phyloP scores from a whole-genome alignment of 192 early-diverging fungal species.

The Haplosporangium gracile region DNA sequence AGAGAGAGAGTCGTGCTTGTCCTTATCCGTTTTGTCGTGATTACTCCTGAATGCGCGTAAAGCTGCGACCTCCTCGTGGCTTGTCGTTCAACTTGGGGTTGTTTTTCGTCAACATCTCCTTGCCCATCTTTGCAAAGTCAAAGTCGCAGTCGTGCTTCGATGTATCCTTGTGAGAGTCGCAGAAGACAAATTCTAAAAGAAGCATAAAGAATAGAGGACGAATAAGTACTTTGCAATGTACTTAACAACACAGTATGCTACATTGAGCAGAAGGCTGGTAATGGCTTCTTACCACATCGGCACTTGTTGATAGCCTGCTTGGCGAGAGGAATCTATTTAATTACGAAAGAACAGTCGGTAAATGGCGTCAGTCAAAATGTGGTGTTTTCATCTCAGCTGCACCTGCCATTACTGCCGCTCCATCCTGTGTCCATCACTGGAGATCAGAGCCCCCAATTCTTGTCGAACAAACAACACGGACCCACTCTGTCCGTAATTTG shows the following conservation, averaged over 20 bases:
- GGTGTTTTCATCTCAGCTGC: background rate
- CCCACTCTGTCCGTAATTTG: background rate
- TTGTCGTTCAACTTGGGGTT: slow-evolving; percentile 82
- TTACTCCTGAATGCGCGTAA: slow-evolving; percentile 71
- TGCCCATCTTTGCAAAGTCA: slow-evolving; percentile 80
- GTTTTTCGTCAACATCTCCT: slow-evolving; percentile 76
- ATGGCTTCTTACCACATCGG: slow-evolving; percentile 66
- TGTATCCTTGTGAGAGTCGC: slow-evolving; percentile 78
- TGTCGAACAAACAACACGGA: background rate
- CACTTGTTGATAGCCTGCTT: slow-evolving; percentile 86
- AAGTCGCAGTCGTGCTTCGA: slow-evolving; percentile 85
- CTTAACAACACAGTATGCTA: background rate
- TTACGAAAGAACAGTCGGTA: background rate
- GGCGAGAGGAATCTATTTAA: slow-evolving; percentile 72
- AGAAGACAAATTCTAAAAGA: slow-evolving; percentile 73
- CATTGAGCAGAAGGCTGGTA: background rate
- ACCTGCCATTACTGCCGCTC: background rate
- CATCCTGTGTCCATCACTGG: background rate
- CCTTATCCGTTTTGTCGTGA: background rate
- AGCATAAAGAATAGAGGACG: background rate
- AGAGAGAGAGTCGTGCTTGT: background rate
- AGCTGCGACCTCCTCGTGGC: slow-evolving; percentile 82
- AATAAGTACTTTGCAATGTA: background rate
- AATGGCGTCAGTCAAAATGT: background rate
- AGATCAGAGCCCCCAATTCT: background rate